A percentile compares a stretch with the other conserved stretches of the same genome.
These are phyloP conservation scores for Talaromyces ruber DNA, from an alignment of 495 filamentous ascomycete genomes.

Conservation along the genomic window DNA sequence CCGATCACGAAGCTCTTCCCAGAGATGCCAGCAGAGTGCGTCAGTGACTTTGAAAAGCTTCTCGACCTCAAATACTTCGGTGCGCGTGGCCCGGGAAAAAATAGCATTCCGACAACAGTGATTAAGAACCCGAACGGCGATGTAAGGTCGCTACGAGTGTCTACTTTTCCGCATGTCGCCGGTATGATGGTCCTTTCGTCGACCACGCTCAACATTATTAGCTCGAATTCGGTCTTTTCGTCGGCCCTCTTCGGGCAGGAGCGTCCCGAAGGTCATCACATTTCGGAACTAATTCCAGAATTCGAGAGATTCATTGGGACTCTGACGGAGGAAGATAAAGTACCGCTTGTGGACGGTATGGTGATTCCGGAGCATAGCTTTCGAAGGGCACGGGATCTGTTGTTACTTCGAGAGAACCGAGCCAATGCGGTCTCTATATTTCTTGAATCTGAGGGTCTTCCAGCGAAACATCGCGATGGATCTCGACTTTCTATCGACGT, in stretches of 20 bases:
- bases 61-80: slow-evolving; percentile 68
- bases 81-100: slow-evolving; percentile 59
- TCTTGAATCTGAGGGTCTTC: slow-evolving; percentile 69
- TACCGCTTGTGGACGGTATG: slow-evolving; percentile 81
- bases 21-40: slow-evolving; percentile 64
- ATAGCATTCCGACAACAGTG: slow-evolving; percentile 73
- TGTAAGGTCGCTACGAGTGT: slow-evolving; percentile 64
- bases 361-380: slow-evolving; percentile 96
- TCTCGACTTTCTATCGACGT: slow-evolving; percentile 86
- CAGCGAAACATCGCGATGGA: slow-evolving; percentile 82
- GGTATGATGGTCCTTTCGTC: slow-evolving; percentile 88
- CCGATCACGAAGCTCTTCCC: slow-evolving; percentile 71
- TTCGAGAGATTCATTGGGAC: slow-evolving; percentile 77
- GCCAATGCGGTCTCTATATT: slow-evolving; percentile 65
- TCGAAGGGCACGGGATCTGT: slow-evolving; percentile 74
- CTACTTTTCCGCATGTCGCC: slow-evolving; percentile 93
- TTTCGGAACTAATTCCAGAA: slow-evolving; percentile 73
- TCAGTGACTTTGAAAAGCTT: slow-evolving; percentile 57
- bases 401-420: slow-evolving; percentile 73
- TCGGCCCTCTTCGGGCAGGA: slow-evolving; percentile 83
- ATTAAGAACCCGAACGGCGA: slow-evolving; percentile 58
- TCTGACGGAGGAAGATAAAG: slow-evolving; percentile 76
- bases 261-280: slow-evolving; percentile 67
- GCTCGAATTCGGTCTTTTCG: slow-evolving; percentile 91
- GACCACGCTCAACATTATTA: slow-evolving; percentile 66